phyloP scores from a whole-genome alignment of 805 yeast species.

The Candida pseudofarinosa region DNA sequence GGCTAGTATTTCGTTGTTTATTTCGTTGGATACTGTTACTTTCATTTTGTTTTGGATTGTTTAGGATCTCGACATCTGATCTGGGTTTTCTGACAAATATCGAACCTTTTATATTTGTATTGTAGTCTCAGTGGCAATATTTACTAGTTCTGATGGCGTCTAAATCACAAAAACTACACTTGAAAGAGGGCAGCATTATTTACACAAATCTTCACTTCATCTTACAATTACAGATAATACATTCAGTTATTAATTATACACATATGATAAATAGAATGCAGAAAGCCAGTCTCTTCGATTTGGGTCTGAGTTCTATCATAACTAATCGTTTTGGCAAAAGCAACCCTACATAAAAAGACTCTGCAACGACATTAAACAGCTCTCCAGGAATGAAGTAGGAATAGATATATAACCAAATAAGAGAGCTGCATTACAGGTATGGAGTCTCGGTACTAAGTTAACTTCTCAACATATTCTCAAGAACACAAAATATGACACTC shows the following conservation, averaged over 20 bases:
- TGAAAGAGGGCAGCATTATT: too few relatives aligned
- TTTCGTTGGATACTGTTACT: slow-evolving; percentile 21
- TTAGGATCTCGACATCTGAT: not conserved
- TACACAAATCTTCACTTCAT: too few relatives aligned
- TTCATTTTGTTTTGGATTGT: slow-evolving; percentile 16
- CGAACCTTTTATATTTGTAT: not conserved
- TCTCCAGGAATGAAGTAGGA: too few relatives aligned
- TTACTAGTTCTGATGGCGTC: not conserved
- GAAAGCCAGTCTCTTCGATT: too few relatives aligned
- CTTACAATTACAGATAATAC: not conserved
- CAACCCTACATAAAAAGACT: too few relatives aligned
- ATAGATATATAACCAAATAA: too few relatives aligned
- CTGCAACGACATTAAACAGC: too few relatives aligned
- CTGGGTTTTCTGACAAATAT: not conserved
- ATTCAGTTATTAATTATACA: not conserved
- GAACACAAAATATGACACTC: not conserved
- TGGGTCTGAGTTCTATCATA: too few relatives aligned
- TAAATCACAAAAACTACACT: not conserved
- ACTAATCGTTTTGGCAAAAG: too few relatives aligned
- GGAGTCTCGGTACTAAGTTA: too few relatives aligned
- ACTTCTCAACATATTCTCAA: not conserved
- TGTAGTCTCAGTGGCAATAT: slow-evolving; percentile 2
- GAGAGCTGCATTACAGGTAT: too few relatives aligned
- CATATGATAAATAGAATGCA: not conserved
- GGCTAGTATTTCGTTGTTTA: slow-evolving; percentile 22